Evolutionary conservation across 2,329 filamentous ascomycete species (phyloP).

Genomic region (Exutisphaerella laricina): DNA sequence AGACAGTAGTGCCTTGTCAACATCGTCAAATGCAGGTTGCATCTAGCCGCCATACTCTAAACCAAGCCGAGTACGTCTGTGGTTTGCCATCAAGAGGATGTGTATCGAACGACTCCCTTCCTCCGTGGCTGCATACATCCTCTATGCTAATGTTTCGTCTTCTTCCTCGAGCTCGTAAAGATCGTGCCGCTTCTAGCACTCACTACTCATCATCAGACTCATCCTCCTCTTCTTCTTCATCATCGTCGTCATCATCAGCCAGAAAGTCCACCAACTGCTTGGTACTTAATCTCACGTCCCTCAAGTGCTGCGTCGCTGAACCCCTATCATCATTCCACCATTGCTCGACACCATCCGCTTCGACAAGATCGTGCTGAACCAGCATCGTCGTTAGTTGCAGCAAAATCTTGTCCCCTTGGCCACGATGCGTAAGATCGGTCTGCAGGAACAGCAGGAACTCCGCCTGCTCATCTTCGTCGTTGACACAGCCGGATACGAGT

Average conservation of each 20-base stretch:
- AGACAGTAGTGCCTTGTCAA: too few relatives aligned
- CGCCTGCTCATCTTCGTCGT: conserved; percentile 55
- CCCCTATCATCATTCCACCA: conserved; percentile 83
- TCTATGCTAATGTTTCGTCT: too few relatives aligned
- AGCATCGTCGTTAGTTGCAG: conserved; percentile 76
- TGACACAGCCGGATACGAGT: conserved; percentile 53
- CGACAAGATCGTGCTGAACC: conserved; percentile 75
- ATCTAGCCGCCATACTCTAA: too few relatives aligned
- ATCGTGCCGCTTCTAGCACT: neutral
- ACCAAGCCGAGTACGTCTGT: too few relatives aligned
- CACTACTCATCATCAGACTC: conserved; percentile 9
- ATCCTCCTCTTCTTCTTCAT: conserved; percentile 43
- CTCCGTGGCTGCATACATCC: too few relatives aligned
- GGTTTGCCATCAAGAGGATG: neutral
- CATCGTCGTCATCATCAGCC: conserved; percentile 68
- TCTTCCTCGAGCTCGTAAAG: neutral
- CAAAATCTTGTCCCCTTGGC: conserved; percentile 62
- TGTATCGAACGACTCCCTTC: neutral
- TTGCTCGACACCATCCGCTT: conserved; percentile 78
- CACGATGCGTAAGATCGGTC: conserved; percentile 63
- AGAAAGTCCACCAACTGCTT: conserved; percentile 72
- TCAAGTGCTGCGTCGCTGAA: conserved; percentile 62
- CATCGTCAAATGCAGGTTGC: too few relatives aligned
- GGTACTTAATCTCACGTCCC: conserved; percentile 65
- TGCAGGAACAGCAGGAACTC: conserved; percentile 81